These are phyloP conservation scores for Protomyces arabidopsidicola DNA, from an alignment of 1,139 yeast genomes.

Conservation along the genomic window DNA sequence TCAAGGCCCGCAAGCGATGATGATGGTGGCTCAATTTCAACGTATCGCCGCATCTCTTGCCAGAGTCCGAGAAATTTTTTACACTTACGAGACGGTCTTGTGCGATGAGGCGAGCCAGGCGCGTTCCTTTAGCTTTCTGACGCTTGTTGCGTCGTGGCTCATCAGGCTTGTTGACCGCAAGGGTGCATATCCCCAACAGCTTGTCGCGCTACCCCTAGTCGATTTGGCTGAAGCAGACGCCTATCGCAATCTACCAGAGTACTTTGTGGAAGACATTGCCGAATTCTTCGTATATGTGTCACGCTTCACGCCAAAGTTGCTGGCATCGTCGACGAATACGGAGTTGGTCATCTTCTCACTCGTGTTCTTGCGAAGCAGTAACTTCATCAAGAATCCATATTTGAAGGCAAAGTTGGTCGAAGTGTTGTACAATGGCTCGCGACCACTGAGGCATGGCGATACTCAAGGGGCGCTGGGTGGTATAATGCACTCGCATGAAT, in stretches of 20 bases:
- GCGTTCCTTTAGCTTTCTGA: slow-evolving; percentile 68
- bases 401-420: slow-evolving; percentile 81
- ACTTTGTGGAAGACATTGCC: slow-evolving; percentile 74
- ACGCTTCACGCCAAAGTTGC: slow-evolving; percentile 43
- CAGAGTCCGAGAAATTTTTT: slow-evolving; percentile 46
- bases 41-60: slow-evolving; percentile 46
- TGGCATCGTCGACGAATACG: slow-evolving; percentile 32
- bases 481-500: slow-evolving; percentile 58
- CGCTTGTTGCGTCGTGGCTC: slow-evolving; percentile 70
- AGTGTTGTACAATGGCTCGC: slow-evolving; percentile 70
- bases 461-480: slow-evolving; percentile 65
- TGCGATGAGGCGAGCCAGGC: slow-evolving; percentile 52
- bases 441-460: slow-evolving; percentile 29
- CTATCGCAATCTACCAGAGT: slow-evolving; percentile 77
- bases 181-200: slow-evolving; percentile 56
- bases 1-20: slow-evolving; percentile 34
- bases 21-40: slow-evolving; percentile 39
- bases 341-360: slow-evolving; percentile 66
- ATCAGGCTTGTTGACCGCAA: slow-evolving; percentile 67
- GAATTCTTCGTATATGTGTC: slow-evolving; percentile 66
- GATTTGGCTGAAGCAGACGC: slow-evolving; percentile 45
- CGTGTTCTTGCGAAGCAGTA: slow-evolving; percentile 75
- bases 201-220: slow-evolving; percentile 61
- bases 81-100: slow-evolving; percentile 59
- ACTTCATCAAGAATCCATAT: slow-evolving; percentile 85